Base-by-base conservation (phyloP, 768 basidiomycete genomes). In the Porphyrellus cyaneotinctus region DNA sequence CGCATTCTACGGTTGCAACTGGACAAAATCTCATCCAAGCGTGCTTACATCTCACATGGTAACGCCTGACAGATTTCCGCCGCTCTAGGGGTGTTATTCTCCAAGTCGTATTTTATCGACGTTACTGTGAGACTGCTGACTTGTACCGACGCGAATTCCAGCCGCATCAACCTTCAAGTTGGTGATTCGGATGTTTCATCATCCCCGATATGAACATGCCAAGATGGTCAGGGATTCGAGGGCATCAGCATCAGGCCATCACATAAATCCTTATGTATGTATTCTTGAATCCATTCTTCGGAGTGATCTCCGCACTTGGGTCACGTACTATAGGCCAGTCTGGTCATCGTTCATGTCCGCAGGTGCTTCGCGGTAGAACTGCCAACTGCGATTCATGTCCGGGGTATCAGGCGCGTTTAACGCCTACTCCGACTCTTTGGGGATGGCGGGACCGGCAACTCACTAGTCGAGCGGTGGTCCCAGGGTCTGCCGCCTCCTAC, bases 351-450 rank as follows among this genome's bases (percentile, higher is more conserved):
- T 37, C 60, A 58, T 45, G 6, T 61, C 52, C 50, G 51, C 52
- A 45, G 37, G 43, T 47, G 62, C 61, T 62, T 62, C 61, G 62
- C 61, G 61, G 61, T 59, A 59, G 53, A 51, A 56, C 22, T 52
- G 31, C 41, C 7, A 52, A 36, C 49, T 49, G 43, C 9, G 30
- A 32, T 42, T 37, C 26, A 28, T 26, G n/a, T 43, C 32, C 33
- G 31, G 20, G 15, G 35, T 26, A 18, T 18, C 42, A 30, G 14
- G 23, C 11, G 14, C 6, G 6, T 17, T 6, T 14, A 14, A 14
- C 10, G 1, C 39, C 14, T 6, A 7, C 12, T 2, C 13, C 22
- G 17, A 28, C 17, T n/a, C 15, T 30, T 30, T 23, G 28, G 23
- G 2, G 1, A 23, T n/a, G 26, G 30, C 20, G 23, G 36, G 10